Evolutionary conservation across 345 rosid genomes (phyloP).

Genomic region (Psidium friedrichsthalianum): DNA sequence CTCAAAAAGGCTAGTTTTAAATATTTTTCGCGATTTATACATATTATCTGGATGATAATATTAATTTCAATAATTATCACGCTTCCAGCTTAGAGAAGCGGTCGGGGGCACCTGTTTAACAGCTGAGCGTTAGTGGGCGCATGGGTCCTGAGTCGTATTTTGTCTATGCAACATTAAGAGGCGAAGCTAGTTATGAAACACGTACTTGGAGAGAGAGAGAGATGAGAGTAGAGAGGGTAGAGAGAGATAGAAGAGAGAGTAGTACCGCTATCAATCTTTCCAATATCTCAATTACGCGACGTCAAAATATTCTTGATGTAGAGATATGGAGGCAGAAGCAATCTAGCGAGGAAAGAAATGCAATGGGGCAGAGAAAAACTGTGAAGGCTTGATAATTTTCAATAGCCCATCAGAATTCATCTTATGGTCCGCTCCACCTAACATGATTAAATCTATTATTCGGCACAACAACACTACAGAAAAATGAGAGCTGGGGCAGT

Average conservation of each 20-base stretch:
- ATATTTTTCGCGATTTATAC: not conserved
- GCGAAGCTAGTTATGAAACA: not conserved
- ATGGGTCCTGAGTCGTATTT: constrained; percentile 77
- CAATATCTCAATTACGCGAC: too few relatives aligned
- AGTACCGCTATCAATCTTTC: too few relatives aligned
- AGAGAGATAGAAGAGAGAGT: too few relatives aligned
- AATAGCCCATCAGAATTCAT: too few relatives aligned
- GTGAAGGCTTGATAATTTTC: too few relatives aligned
- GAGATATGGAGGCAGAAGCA: too few relatives aligned
- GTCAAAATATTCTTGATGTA: too few relatives aligned
- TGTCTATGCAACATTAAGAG: constrained; percentile 30
- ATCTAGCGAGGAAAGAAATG: too few relatives aligned
- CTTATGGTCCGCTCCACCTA: too few relatives aligned
- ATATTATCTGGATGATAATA: not conserved
- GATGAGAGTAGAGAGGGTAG: too few relatives aligned
- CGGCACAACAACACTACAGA: not conserved
- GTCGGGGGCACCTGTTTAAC: constrained; percentile 75
- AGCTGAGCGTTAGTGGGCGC: constrained; percentile 76
- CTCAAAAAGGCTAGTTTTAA: not conserved
- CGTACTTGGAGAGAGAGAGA: too few relatives aligned
- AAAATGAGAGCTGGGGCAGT: not conserved
- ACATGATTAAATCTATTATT: not conserved
- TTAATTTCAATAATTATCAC: constrained; percentile 11
- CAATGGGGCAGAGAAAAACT: too few relatives aligned
- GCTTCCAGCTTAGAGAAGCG: constrained; percentile 82